phyloP scores from a whole-genome alignment of 495 filamentous ascomycete genomes.

The Penicillium goetzii region DNA sequence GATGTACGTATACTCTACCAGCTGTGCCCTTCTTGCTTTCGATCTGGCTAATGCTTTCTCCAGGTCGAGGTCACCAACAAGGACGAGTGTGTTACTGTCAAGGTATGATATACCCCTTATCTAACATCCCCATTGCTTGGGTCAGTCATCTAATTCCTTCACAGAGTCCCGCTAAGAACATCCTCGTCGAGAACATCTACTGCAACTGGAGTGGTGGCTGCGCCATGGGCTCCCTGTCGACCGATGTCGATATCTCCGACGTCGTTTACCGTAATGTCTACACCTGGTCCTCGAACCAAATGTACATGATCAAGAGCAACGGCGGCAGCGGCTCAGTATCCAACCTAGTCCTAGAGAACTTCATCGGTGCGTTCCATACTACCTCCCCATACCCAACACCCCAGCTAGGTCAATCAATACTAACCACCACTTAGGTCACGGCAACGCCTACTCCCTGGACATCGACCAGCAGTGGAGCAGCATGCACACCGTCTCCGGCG shows the following conservation, averaged over 20 bases:
- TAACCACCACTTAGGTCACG: conserved; percentile 41
- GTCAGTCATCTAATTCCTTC: conserved; percentile 15
- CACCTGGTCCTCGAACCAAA: conserved; percentile 59
- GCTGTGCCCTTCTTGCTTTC: not conserved
- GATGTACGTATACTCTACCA: conserved; percentile 39
- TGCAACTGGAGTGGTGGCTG: conserved; percentile 62
- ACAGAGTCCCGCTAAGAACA: conserved; percentile 49
- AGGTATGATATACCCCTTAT: conserved; percentile 30
- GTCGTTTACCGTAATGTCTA: conserved; percentile 57
- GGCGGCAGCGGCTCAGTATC: conserved; percentile 59
- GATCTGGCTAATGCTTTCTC: conserved; percentile 15
- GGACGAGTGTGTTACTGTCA: conserved; percentile 59
- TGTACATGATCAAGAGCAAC: conserved; percentile 66
- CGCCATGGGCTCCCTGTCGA: conserved; percentile 53
- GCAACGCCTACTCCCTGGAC: conserved; percentile 56
- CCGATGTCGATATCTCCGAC: conserved; percentile 45
- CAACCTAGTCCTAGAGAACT: conserved; percentile 59
- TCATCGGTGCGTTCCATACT: conserved; percentile 45
- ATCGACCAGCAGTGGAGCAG: conserved; percentile 60
- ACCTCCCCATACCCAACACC: conserved; percentile 6
- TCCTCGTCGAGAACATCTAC: conserved; percentile 59
- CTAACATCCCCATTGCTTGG: not conserved
- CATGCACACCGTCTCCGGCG: conserved; percentile 38
- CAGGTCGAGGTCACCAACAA: conserved; percentile 59
- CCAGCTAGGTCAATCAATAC: conserved; percentile 17